Evolutionary conservation across 1,139 yeast genomes (phyloP).

Genomic region (Wickerhamomyces sp.): DNA sequence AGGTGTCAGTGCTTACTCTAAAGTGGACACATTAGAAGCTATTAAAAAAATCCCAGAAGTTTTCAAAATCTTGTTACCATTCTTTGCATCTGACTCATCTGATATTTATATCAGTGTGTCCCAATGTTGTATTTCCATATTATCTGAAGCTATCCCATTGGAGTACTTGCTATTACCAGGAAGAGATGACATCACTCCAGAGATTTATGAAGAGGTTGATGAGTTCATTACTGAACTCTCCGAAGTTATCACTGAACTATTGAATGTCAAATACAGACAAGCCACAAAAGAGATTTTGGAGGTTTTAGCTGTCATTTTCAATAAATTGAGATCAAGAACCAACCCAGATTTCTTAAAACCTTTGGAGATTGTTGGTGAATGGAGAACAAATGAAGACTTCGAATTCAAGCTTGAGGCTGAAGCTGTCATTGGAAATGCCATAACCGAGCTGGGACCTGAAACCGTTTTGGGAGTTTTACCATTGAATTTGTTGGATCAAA

Average conservation of each 20-base stretch:
- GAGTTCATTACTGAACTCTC: constrained; percentile 52
- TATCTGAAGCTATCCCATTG: constrained; percentile 63
- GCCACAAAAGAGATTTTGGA: constrained; percentile 75
- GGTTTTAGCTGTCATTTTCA: constrained; percentile 58
- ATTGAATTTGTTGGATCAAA: constrained; percentile 57
- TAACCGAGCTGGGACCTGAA: constrained; percentile 82
- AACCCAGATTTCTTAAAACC: constrained; percentile 69
- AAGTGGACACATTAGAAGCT: constrained; percentile 53
- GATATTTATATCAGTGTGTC: constrained; percentile 76
- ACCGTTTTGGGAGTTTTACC: constrained; percentile 72
- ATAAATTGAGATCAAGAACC: constrained; percentile 59
- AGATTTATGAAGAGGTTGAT: constrained; percentile 52
- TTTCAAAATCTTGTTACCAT: constrained; percentile 52
- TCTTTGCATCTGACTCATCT: constrained; percentile 60
- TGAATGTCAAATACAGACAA: constrained; percentile 70
- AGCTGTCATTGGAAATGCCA: constrained; percentile 70
- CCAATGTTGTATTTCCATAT: constrained; percentile 78
- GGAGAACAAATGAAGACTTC: constrained; percentile 78
- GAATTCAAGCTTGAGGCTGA: constrained; percentile 80
- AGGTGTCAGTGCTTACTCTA: constrained; percentile 67
- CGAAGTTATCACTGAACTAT: constrained; percentile 49
- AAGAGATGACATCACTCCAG: constrained; percentile 33
- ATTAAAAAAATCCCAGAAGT: constrained; percentile 52
- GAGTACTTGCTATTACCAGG: constrained; percentile 50
- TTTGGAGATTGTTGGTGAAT: constrained; percentile 71